A percentile compares a stretch with the other conserved stretches of the same genome.
Evolutionary conservation across 139 green algal species (phyloP).

Genomic region (Chlamydomonas sp.): DNA sequence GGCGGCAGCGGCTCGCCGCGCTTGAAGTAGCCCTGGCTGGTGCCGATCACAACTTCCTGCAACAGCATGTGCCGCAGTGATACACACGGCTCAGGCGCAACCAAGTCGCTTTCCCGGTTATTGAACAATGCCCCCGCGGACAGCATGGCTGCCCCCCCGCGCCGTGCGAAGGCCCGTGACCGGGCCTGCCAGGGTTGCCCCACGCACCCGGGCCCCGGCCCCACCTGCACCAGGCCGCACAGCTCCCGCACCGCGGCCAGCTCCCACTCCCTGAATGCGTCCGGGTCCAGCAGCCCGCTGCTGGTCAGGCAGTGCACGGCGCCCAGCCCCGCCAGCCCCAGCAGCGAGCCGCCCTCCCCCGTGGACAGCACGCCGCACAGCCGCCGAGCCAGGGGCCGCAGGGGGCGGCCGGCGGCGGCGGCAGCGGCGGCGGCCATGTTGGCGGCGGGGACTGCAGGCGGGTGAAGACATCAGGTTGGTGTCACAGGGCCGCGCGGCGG

Average conservation of each 20-base stretch:
- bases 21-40: conserved; percentile 34
- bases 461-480: background rate
- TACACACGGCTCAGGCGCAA: background rate
- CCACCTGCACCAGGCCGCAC: conserved; percentile 10
- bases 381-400: background rate
- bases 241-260: conserved; percentile 16
- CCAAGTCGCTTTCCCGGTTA: background rate
- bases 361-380: conserved; percentile 9
- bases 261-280: background rate
- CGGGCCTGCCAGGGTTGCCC: too few relatives aligned
- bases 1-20: conserved; percentile 23
- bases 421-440: conserved; percentile 27
- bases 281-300: conserved; percentile 20
- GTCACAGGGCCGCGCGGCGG: background rate
- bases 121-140: too few relatives aligned
- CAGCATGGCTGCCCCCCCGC: too few relatives aligned
- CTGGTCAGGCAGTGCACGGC: conserved; percentile 19
- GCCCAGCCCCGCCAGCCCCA: conserved; percentile 9
- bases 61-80: background rate
- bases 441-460: conserved; percentile 1
- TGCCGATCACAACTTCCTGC: conserved; percentile 26
- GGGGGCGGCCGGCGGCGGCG: background rate
- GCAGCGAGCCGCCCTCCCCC: background rate
- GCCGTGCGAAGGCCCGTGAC: too few relatives aligned
- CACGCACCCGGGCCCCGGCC: too few relatives aligned